These are phyloP conservation scores for Myriosclerotinia curreyana DNA, from an alignment of 2,329 filamentous ascomycete species.

Conservation along the genomic window DNA sequence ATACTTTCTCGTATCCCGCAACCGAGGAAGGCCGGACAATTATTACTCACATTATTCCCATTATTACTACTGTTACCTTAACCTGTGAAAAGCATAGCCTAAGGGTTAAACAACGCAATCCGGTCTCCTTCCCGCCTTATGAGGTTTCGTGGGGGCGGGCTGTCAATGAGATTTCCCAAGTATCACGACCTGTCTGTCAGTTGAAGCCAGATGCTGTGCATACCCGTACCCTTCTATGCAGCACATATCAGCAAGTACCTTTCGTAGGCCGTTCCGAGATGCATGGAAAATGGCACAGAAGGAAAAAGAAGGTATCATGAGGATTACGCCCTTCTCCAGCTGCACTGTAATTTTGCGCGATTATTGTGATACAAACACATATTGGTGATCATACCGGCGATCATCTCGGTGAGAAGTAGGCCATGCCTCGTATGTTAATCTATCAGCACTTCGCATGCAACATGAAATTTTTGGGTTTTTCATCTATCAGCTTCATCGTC, in stretches of 20 bases:
- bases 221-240: slow-evolving; percentile 4
- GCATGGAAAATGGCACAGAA: neutral
- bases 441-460: slow-evolving; percentile 20
- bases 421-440: slow-evolving; percentile 13
- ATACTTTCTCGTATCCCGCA: slow-evolving; percentile 12
- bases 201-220: slow-evolving; percentile 8
- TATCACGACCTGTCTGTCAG: slow-evolving; percentile 5
- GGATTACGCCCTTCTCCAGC: neutral
- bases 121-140: slow-evolving; percentile 5
- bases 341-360: neutral
- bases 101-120: slow-evolving; percentile 11
- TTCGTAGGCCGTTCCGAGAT: neutral
- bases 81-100: neutral
- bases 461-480: neutral
- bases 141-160: neutral
- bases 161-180: slow-evolving; percentile 10
- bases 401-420: slow-evolving; percentile 18
- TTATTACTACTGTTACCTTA: neutral
- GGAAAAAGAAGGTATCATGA: slow-evolving; percentile 11
- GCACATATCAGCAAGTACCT: neutral
- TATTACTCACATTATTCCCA: slow-evolving; percentile 13
- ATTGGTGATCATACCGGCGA: slow-evolving; percentile 12
- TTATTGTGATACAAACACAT: slow-evolving; percentile 10
- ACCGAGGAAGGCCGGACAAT: slow-evolving; percentile 13
- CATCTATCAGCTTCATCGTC: neutral